Conservation (phyloP, 2,329 filamentous ascomycete species). For the Fusarium agapanthi region DNA sequence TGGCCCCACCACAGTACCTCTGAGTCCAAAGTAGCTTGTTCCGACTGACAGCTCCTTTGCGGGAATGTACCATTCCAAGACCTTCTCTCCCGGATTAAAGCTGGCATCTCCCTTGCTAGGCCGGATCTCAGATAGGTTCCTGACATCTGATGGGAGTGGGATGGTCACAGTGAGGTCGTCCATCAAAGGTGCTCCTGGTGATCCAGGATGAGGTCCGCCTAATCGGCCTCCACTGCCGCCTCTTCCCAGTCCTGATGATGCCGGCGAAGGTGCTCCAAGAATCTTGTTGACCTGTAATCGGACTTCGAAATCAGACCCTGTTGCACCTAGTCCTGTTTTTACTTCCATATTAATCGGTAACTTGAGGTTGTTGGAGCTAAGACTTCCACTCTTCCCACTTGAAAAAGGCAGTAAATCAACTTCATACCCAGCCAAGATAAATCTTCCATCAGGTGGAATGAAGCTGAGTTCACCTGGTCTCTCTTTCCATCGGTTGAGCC, state of each 20-base stretch:
- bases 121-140: constrained; percentile 84
- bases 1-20: constrained; percentile 80
- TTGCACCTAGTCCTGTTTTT: constrained; percentile 77
- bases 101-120: constrained; percentile 84
- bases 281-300: constrained; percentile 75
- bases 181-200: constrained; percentile 67
- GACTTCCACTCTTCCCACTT: constrained; percentile 62
- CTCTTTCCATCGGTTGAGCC: constrained; percentile 89
- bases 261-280: constrained; percentile 56
- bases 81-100: constrained; percentile 76
- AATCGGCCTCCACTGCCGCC: constrained; percentile 53
- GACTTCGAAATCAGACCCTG: constrained; percentile 88
- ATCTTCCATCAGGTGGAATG: constrained; percentile 91
- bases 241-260: constrained; percentile 50
- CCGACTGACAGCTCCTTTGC: constrained; percentile 77
- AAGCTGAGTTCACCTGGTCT: constrained; percentile 93
- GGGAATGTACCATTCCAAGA: constrained; percentile 84
- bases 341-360: constrained; percentile 85
- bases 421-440: constrained; percentile 93
- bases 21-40: constrained; percentile 74
- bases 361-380: constrained; percentile 72
- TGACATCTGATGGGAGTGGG: constrained; percentile 80
- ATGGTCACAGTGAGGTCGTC: constrained; percentile 83
- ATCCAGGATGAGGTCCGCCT: constrained; percentile 59
- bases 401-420: constrained; percentile 85